Conservation (phyloP, 257 asterid species). For the Cruciata laevipes region DNA sequence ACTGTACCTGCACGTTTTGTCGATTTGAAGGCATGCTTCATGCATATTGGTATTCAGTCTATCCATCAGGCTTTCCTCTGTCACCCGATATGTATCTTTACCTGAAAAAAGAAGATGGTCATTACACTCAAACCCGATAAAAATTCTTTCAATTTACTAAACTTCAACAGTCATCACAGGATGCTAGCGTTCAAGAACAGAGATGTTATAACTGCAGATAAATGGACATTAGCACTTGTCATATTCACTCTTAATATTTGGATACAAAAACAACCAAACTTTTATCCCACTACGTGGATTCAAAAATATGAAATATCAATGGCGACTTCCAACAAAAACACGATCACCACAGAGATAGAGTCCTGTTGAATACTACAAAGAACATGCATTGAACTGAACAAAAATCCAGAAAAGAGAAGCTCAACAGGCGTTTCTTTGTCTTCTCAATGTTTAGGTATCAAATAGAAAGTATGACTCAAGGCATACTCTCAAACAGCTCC, state of each 20-base stretch:
- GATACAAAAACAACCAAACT: no score
- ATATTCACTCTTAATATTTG: neutral
- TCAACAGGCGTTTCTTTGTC: neutral
- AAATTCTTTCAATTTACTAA: neutral
- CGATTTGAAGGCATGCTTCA: constrained; percentile 63
- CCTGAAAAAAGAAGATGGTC: constrained; percentile 28
- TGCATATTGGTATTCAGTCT: constrained; percentile 68
- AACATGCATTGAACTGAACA: neutral
- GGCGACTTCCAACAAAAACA: neutral
- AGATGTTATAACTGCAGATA: neutral
- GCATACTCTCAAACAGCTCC: neutral
- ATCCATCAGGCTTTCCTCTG: constrained; percentile 66
- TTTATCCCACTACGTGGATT: no score
- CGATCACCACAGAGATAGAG: neutral
- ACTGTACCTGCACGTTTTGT: constrained; percentile 53
- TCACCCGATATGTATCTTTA: constrained; percentile 53
- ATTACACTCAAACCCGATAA: neutral
- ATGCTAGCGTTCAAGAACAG: neutral
- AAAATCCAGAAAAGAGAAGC: neutral
- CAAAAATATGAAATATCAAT: neutral
- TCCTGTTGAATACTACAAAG: neutral
- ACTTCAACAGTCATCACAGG: neutral
- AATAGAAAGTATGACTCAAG: neutral
- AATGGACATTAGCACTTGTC: neutral
- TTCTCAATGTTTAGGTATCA: neutral